These are phyloP conservation scores for Sphaerobolus stellatus DNA, from an alignment of 1,284 basidiomycete species.

Conservation along the genomic window DNA sequence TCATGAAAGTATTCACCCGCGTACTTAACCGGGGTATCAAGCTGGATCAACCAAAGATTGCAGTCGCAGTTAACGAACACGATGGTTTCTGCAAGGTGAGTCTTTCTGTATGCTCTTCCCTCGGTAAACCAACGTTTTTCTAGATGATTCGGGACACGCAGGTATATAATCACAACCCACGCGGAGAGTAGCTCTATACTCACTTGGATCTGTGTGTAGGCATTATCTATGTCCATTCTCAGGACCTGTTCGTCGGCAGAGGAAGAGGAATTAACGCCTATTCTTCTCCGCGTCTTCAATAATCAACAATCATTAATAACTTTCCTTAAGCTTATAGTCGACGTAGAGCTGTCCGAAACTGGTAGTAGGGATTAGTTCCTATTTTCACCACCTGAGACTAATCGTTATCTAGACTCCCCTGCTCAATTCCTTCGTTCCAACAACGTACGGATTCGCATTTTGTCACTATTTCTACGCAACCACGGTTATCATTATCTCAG, in stretches of 20 bases:
- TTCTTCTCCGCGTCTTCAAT: constrained; percentile 86
- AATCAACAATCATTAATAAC: constrained; percentile 68
- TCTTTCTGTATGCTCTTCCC: constrained; percentile 10
- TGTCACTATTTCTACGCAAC: constrained; percentile 81
- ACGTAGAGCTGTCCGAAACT: constrained; percentile 79
- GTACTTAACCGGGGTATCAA: constrained; percentile 80
- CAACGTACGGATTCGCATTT: constrained; percentile 78
- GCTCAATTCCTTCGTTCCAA: constrained; percentile 82
- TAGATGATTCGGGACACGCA: constrained; percentile 74
- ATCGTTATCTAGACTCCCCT: constrained; percentile 59
- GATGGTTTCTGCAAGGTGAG: constrained; percentile 59
- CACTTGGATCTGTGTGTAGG: no score
- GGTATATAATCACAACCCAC: no score
- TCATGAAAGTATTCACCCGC: constrained; percentile 83
- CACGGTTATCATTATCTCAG: constrained; percentile 89
- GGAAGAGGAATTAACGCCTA: constrained; percentile 72
- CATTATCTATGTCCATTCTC: constrained; percentile 81
- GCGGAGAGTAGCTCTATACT: no score
- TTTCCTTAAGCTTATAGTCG: constrained; percentile 81
- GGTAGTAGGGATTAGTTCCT: constrained; percentile 40
- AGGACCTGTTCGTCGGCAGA: constrained; percentile 78
- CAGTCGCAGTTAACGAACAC: not conserved
- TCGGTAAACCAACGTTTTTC: not conserved
- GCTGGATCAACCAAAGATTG: constrained; percentile 58
- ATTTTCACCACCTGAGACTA: not conserved